Evolutionary conservation across 2,329 filamentous ascomycete species (phyloP).

Genomic region (Colletotrichum sansevieriae): DNA sequence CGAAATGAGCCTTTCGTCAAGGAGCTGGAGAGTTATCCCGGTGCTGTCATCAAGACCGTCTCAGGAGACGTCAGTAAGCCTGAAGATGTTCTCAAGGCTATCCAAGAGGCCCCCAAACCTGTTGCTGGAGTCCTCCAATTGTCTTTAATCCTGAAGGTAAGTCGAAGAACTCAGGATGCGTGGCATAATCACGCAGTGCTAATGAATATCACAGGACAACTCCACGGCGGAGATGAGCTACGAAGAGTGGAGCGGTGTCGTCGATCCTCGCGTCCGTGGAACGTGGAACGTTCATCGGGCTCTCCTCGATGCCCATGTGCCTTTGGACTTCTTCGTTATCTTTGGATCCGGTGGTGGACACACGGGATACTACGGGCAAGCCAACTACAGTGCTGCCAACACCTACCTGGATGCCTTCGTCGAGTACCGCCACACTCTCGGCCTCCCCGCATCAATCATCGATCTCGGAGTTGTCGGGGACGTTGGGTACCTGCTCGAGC

Average conservation of each 20-base stretch:
- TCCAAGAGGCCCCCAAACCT: slow-evolving; percentile 1
- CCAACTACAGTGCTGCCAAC: slow-evolving; percentile 57
- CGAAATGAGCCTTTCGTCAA: slow-evolving; percentile 34
- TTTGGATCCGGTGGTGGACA: slow-evolving; percentile 64
- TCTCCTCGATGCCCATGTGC: slow-evolving; percentile 40
- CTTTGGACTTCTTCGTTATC: slow-evolving; percentile 57
- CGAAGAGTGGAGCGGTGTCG: slow-evolving; percentile 49
- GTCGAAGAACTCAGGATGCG: not conserved
- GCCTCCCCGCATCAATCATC: slow-evolving; percentile 55
- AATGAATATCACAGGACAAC: not conserved
- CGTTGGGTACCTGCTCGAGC: slow-evolving; percentile 48
- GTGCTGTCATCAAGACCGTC: not conserved
- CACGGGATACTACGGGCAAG: slow-evolving; percentile 52
- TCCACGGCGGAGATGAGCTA: slow-evolving; percentile 50
- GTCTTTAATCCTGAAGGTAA: slow-evolving; percentile 11
- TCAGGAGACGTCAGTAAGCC: slow-evolving; percentile 26
- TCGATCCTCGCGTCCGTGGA: slow-evolving; percentile 54
- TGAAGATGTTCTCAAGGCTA: slow-evolving; percentile 11
- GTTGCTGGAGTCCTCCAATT: slow-evolving; percentile 32
- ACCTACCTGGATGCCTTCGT: slow-evolving; percentile 56
- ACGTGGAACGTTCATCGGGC: slow-evolving; percentile 56
- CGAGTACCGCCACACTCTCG: slow-evolving; percentile 50
- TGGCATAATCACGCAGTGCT: not conserved
- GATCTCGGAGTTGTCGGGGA: slow-evolving; percentile 54
- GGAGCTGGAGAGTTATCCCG: slow-evolving; percentile 43